Evolutionary conservation across 768 basidiomycete species (phyloP), one percentile per base, ranked within the genome.

Genomic region (Neoboletus magnificus): DNA sequence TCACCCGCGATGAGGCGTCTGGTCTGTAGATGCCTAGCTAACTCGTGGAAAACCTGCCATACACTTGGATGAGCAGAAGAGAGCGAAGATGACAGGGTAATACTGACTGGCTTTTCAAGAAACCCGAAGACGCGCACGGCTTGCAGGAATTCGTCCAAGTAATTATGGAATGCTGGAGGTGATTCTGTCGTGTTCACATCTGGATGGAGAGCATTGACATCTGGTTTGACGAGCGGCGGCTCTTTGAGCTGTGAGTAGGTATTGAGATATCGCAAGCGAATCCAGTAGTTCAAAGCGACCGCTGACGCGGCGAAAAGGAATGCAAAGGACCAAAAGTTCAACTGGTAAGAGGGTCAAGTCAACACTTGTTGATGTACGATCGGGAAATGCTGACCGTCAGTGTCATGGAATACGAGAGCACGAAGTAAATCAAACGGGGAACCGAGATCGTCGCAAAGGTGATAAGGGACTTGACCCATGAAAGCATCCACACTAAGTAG

Each of bases 91-190:
- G 18, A 29, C 12, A 30, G 29, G 4, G 29, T 9, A 27, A 45
- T 4, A 64, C 87, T 57, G 60, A 95, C 97, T 0, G 95, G 95
- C 74, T 97, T 98, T 75, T 99, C 97, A 11, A 86, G 76, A 69
- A 98, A 98, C 20, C 97, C 97, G 64, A 99, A 99, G 11, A 99
- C 91, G 45, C 95, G 83, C 54, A 99, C 91, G 12, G 97, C 97
- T 62, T 95, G 89, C 52, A 98, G 73, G 69, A 99, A 98, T 66
- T 99, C 97, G 69, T 98, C 96, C 27, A 98, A 79, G 64, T 98
- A 98, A 65, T 96, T 95, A 69, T 96, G 94, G 68, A 98, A 94
- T 1, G 89, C 81, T 13, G 89, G 82, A 0, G 84, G 82, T 15
- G 85, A 77, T 50, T 89, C 86, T 64, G 78, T 71, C 16, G 87